These are phyloP conservation scores for Sanghuangporus baumii DNA, from an alignment of 1,284 basidiomycete genomes.

Conservation along the genomic window DNA sequence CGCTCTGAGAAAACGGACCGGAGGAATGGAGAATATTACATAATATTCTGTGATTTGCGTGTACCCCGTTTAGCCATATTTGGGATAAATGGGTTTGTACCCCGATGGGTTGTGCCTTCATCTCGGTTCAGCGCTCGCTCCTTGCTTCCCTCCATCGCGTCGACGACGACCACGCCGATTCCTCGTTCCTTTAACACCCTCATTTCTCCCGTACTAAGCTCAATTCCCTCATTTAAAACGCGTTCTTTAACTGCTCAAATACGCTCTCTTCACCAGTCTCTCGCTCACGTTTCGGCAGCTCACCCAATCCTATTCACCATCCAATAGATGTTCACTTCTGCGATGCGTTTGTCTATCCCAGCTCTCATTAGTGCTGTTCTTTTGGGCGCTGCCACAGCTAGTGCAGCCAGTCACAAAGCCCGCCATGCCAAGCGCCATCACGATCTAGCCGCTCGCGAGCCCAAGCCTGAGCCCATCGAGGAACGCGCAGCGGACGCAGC, in stretches of 20 bases:
- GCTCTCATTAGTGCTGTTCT: constrained; percentile 26
- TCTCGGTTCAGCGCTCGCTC: background rate
- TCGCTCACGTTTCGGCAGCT: background rate
- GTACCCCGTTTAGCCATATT: background rate
- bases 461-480: constrained; percentile 5
- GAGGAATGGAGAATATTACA: background rate
- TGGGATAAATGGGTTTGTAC: background rate
- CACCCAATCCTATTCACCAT: background rate
- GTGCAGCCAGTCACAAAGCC: constrained; percentile 29
- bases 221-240: background rate
- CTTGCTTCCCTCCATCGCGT: background rate
- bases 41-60: background rate
- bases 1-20: background rate
- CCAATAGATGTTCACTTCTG: background rate
- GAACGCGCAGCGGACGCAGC: constrained; percentile 11
- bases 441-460: constrained; percentile 37
- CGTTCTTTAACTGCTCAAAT: background rate
- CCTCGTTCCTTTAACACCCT: constrained; percentile 8
- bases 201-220: background rate
- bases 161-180: constrained; percentile 8
- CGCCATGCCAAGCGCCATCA: constrained; percentile 34
- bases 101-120: background rate
- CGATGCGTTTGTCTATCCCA: constrained; percentile 26
- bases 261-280: background rate
- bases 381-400: constrained; percentile 31